phyloP scores from a whole-genome alignment of 2,329 filamentous ascomycete species.

The Aspergillus calidoustus region DNA sequence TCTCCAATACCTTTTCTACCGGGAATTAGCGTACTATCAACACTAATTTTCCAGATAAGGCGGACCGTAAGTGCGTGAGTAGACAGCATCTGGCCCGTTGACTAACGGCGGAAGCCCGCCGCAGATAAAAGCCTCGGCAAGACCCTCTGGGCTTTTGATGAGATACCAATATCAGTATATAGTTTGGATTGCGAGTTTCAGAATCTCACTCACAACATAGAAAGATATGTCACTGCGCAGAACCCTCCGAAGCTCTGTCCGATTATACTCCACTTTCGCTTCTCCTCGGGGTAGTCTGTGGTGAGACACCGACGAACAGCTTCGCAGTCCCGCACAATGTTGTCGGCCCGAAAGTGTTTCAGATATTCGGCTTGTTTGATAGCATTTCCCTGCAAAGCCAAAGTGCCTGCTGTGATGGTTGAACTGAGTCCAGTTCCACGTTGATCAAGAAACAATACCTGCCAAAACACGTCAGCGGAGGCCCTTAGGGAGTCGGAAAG shows the following conservation, averaged over 20 bases:
- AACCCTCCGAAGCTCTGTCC: constrained; percentile 95
- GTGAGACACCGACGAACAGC: constrained; percentile 79
- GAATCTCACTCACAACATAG: constrained; percentile 59
- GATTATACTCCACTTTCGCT: constrained; percentile 81
- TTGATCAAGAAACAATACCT: constrained; percentile 81
- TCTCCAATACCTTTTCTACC: constrained; percentile 64
- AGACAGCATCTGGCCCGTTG: constrained; percentile 73
- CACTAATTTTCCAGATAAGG: constrained; percentile 8
- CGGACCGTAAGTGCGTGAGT: constrained; percentile 67
- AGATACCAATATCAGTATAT: neutral
- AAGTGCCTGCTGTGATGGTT: constrained; percentile 74
- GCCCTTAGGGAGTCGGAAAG: neutral
- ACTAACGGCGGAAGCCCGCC: constrained; percentile 82
- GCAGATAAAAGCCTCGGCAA: constrained; percentile 82
- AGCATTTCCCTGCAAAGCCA: constrained; percentile 67
- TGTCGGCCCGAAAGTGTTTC: constrained; percentile 84
- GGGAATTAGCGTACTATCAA: constrained; percentile 19
- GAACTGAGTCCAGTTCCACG: constrained; percentile 85
- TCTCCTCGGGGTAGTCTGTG: constrained; percentile 67
- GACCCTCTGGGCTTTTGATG: constrained; percentile 63
- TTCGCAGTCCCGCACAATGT: constrained; percentile 86
- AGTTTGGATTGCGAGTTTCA: neutral
- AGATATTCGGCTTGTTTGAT: constrained; percentile 78
- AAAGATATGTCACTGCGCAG: constrained; percentile 81
- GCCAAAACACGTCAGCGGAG: constrained; percentile 4